Conservation (phyloP, 1,284 basidiomycete species). For the Naganishia cerealis region DNA sequence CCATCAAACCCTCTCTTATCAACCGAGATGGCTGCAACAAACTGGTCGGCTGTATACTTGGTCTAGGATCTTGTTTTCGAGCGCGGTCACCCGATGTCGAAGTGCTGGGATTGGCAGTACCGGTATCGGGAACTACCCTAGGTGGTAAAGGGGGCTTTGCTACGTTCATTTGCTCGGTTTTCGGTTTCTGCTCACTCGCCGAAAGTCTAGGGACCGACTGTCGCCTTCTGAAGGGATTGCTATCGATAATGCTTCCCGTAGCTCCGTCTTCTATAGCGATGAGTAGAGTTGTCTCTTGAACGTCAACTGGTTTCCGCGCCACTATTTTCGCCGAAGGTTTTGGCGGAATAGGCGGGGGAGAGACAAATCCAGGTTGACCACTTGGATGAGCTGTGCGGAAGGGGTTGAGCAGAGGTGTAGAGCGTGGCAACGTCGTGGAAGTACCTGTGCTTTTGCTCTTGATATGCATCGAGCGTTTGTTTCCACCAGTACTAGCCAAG, state of each 20-base stretch:
- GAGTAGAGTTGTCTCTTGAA: neutral
- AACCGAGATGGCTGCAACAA: conserved; percentile 20
- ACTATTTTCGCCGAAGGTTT: conserved; percentile 2
- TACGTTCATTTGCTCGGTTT: neutral
- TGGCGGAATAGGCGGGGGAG: conserved; percentile 19
- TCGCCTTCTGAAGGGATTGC: conserved; percentile 19
- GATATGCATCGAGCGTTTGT: conserved; percentile 1
- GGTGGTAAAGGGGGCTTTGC: conserved; percentile 17
- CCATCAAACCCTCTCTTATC: conserved; percentile 11
- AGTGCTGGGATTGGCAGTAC: neutral
- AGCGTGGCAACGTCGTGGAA: neutral
- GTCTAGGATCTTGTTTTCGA: neutral
- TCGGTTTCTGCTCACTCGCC: neutral
- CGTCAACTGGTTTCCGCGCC: neutral
- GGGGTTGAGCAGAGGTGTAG: conserved; percentile 23
- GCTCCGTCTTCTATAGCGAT: conserved; percentile 7
- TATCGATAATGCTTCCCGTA: neutral
- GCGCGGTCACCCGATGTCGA: neutral
- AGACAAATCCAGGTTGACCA: neutral
- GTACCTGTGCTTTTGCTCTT: conserved; percentile 19
- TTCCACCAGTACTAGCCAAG: neutral
- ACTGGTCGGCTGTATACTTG: conserved; percentile 13
- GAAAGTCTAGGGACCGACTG: neutral
- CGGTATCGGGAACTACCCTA: neutral
- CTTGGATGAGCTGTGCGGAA: conserved; percentile 2